Evolutionary conservation across 2,329 filamentous ascomycete genomes (phyloP).

Genomic region (Stemphylium lycopersici): DNA sequence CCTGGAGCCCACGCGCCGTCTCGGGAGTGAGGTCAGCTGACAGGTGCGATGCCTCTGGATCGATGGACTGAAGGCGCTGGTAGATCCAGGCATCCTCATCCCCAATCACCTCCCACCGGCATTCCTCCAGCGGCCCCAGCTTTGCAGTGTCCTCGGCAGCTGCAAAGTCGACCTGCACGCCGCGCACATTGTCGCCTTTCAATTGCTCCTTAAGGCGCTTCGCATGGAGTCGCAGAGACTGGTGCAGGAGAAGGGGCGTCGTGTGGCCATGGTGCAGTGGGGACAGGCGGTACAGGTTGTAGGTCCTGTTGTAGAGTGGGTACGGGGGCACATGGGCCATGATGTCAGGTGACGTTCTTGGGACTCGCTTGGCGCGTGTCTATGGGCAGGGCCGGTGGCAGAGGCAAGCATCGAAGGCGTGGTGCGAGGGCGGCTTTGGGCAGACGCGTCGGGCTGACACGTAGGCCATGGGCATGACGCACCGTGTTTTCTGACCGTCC

Average conservation of each 20-base stretch:
- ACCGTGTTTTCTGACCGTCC: slow-evolving; percentile 4
- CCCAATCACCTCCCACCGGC: slow-evolving; percentile 53
- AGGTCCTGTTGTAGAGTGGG: slow-evolving; percentile 60
- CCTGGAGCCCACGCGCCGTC: slow-evolving; percentile 52
- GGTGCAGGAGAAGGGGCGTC: slow-evolving; percentile 42
- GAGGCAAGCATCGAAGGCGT: neutral
- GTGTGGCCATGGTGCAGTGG: slow-evolving; percentile 57
- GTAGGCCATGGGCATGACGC: slow-evolving; percentile 17
- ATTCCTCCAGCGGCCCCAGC: slow-evolving; percentile 56
- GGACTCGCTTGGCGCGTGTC: neutral
- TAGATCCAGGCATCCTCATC: slow-evolving; percentile 51
- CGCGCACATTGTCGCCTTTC: slow-evolving; percentile 56
- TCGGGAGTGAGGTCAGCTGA: slow-evolving; percentile 23
- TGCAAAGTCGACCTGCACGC: slow-evolving; percentile 51
- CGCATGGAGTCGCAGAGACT: slow-evolving; percentile 54
- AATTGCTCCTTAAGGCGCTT: slow-evolving; percentile 56
- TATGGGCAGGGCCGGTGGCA: neutral
- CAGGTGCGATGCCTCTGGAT: slow-evolving; percentile 41
- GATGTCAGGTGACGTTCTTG: slow-evolving; percentile 3
- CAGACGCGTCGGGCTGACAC: slow-evolving; percentile 10
- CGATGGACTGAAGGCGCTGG: slow-evolving; percentile 41
- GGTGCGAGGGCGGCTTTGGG: neutral
- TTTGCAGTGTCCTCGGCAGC: slow-evolving; percentile 49
- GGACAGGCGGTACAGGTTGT: slow-evolving; percentile 60
- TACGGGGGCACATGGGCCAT: slow-evolving; percentile 48